These are phyloP conservation scores for Arachis monticola DNA, from an alignment of 331 rosid genomes.

Conservation along the genomic window DNA sequence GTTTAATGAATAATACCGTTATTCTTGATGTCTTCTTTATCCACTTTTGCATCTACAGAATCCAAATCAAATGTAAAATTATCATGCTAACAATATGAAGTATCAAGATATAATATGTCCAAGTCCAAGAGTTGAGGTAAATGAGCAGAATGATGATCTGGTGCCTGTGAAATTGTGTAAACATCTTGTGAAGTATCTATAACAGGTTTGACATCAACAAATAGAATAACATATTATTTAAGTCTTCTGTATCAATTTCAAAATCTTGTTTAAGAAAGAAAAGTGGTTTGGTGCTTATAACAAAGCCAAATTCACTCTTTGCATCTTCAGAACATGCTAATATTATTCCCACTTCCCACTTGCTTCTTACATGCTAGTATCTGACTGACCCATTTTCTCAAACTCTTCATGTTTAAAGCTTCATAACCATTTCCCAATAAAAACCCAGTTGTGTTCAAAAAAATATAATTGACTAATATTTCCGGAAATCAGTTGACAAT, in stretches of 20 bases:
- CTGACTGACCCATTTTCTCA: not conserved
- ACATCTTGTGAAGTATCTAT: constrained; percentile 18
- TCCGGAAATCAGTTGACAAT: constrained; percentile 17
- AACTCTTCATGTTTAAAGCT: not conserved
- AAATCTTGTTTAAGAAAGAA: not conserved
- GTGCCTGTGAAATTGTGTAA: not conserved
- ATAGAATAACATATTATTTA: constrained; percentile 2
- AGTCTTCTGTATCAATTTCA: constrained; percentile 21
- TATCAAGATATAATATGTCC: constrained; percentile 23
- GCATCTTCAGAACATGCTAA: constrained; percentile 4
- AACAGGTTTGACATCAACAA: constrained; percentile 11
- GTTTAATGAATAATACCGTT: constrained; percentile 52
- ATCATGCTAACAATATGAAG: constrained; percentile 32
- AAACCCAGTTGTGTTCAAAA: constrained; percentile 2
- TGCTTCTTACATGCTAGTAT: constrained; percentile 19
- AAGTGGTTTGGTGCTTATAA: not conserved
- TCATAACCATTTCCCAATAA: constrained; percentile 19
- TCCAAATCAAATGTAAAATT: constrained; percentile 36
- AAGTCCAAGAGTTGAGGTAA: constrained; percentile 19
- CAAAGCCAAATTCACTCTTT: not conserved
- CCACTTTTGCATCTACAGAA: constrained; percentile 72
- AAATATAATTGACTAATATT: not conserved
- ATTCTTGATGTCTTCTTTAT: constrained; percentile 76
- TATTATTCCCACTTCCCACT: not conserved
- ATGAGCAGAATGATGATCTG: constrained; percentile 22